Conservation (phyloP, 2,329 filamentous ascomycete species). For the Aspergillus brasiliensis region DNA sequence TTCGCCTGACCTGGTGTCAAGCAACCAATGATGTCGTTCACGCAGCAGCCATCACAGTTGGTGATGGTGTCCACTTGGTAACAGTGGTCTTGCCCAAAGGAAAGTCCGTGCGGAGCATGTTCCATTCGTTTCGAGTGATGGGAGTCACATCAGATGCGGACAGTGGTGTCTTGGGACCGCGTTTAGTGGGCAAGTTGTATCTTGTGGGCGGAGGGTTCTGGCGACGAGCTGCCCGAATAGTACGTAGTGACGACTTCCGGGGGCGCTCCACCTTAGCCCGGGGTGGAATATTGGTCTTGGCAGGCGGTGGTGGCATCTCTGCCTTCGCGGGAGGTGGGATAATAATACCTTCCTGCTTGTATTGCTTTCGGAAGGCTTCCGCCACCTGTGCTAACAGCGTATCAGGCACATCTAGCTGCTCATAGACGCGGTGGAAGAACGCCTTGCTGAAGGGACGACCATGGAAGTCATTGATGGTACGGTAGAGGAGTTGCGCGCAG, state of each 20-base stretch:
- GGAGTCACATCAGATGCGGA: conserved; percentile 48
- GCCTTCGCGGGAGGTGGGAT: conserved; percentile 25
- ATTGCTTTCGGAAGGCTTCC: conserved; percentile 35
- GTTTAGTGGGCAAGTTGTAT: conserved; percentile 18
- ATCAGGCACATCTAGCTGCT: conserved; percentile 43
- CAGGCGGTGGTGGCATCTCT: not conserved
- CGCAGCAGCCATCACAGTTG: conserved; percentile 32
- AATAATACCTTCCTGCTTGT: conserved; percentile 44
- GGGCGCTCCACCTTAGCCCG: conserved; percentile 1
- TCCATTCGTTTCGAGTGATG: conserved; percentile 47
- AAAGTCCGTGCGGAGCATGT: conserved; percentile 39
- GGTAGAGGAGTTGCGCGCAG: conserved; percentile 44
- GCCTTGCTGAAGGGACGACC: conserved; percentile 46
- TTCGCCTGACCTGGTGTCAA: not conserved
- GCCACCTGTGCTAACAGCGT: conserved; percentile 41
- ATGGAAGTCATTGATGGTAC: conserved; percentile 43
- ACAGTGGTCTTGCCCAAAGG: conserved; percentile 32
- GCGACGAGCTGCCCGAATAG: conserved; percentile 25
- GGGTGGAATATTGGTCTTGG: not conserved
- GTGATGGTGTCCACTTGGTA: conserved; percentile 42
- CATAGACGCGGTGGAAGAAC: conserved; percentile 48
- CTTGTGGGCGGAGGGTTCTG: conserved; percentile 18
- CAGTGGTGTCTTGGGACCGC: conserved; percentile 43
- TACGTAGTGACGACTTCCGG: conserved; percentile 26
- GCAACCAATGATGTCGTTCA: conserved; percentile 19